Percentiles rank a stretch among this genome's conserved stretches.
Evolutionary conservation across 2,329 filamentous ascomycete genomes (phyloP).

Genomic region (Chrysoporthe austroafricana): DNA sequence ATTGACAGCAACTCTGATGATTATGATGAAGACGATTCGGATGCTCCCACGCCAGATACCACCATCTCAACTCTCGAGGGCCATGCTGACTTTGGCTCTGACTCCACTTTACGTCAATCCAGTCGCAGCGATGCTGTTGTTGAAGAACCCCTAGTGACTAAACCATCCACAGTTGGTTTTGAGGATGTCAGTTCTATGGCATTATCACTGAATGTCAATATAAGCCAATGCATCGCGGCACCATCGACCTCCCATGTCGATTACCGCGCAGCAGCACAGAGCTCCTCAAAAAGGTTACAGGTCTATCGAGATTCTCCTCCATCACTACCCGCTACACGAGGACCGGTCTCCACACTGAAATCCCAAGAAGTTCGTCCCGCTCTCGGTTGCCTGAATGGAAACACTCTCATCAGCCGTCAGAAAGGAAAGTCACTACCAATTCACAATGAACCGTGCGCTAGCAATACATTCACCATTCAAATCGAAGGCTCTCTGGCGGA

Average conservation of each 20-base stretch:
- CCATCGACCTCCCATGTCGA: background rate
- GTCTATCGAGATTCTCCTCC: background rate
- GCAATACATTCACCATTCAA: background rate
- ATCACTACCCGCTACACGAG: no score
- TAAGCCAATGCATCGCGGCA: background rate
- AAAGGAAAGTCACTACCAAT: background rate
- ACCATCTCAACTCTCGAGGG: slow-evolving; percentile 1
- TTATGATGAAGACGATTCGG: background rate
- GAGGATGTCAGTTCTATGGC: background rate
- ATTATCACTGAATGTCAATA: background rate
- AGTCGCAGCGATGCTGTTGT: background rate
- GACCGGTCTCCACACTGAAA: background rate
- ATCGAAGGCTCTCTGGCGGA: background rate
- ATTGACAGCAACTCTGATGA: background rate
- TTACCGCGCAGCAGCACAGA: background rate
- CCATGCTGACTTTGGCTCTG: background rate
- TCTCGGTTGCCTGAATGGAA: background rate
- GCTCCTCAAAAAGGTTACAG: background rate
- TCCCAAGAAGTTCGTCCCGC: background rate
- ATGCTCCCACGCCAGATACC: background rate
- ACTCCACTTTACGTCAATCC: background rate
- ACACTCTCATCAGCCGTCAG: background rate
- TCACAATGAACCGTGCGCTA: background rate
- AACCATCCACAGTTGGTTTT: background rate
- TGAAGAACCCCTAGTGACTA: background rate